Evolutionary conservation across 2,329 filamentous ascomycete species (phyloP), one percentile per base, ranked within the genome.

Genomic region (Pyrenochaeta sp.): DNA sequence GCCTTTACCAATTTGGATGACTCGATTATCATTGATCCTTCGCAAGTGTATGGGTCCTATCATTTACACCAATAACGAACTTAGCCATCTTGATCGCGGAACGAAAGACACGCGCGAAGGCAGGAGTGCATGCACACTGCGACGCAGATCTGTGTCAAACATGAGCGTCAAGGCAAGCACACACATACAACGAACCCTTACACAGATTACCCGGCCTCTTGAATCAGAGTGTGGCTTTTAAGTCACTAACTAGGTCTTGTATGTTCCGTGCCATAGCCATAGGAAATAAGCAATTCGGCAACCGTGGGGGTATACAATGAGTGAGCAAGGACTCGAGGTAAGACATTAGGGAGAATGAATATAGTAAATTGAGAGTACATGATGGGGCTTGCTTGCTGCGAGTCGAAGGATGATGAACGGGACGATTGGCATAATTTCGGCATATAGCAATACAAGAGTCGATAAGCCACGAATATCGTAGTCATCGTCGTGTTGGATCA

Each of bases 1-100:
- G 69, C 73, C 10, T 71, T 75, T 36, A 74, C 73, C 4, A 67
- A 67, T 43, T 46, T 73, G 25, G 68, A 74, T 44, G 72, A 75
- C 5, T 71, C 68, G 13, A 70, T 73, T 42, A 52, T 71, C 3
- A 68, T 75, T 43, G 65, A 75, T 39, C 68, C 70, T 1, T 61
- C 56, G 6, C 68, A 72, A 27, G 25, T 30, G 25, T 47, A 47
- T 13, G 45, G 25, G 15, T 28, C 28, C 24, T 44, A 28, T n/a
- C 42, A 44, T 28, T 3, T 36, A 13, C n/a, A 30, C 7, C 45
- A 47, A 22, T 47, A 15, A 47, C n/a, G 2, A 24, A 27, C 25
- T 9, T 27, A 27, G 15, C 42, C 10, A 28, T 22, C 13, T 44
- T 28, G 2, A 27, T 28, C 9, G 24, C 12, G 7, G 12, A 6